These are phyloP conservation scores for Carpinus viminea DNA, from an alignment of 306 rosid species.

Conservation along the genomic window DNA sequence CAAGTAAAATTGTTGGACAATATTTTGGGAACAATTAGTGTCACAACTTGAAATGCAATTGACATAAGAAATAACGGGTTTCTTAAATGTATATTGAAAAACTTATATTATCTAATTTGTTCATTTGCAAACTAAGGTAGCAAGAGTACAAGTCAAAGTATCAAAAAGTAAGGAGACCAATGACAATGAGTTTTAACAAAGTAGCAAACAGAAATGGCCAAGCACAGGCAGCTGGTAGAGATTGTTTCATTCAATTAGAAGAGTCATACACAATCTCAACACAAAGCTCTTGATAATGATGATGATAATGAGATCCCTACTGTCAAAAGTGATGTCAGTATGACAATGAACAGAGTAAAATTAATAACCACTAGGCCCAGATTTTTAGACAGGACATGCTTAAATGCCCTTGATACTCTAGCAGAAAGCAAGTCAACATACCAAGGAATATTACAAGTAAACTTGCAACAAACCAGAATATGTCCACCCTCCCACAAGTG, in stretches of 20 bases:
- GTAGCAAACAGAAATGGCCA: slow-evolving; percentile 12
- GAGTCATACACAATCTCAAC: neutral
- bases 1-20: slow-evolving; percentile 16
- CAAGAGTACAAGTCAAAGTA: slow-evolving; percentile 4
- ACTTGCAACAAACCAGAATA: neutral
- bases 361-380: neutral
- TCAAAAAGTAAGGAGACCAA: slow-evolving; percentile 14
- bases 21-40: slow-evolving; percentile 11
- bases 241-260: neutral
- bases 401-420: neutral
- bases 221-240: slow-evolving; percentile 1
- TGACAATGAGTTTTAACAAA: slow-evolving; percentile 15
- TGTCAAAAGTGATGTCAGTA: neutral
- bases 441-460: neutral
- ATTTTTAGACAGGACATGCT: neutral
- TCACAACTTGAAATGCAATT: slow-evolving; percentile 14
- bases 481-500: neutral
- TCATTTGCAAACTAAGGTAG: slow-evolving; percentile 15
- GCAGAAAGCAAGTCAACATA: neutral
- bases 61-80: slow-evolving; percentile 9
- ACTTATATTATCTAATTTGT: neutral
- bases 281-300: neutral
- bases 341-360: neutral
- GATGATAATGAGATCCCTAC: neutral
- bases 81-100: slow-evolving; percentile 12